Base-by-base conservation (phyloP, 305 asterid genomes). In the Solanum aculeatissimum region DNA sequence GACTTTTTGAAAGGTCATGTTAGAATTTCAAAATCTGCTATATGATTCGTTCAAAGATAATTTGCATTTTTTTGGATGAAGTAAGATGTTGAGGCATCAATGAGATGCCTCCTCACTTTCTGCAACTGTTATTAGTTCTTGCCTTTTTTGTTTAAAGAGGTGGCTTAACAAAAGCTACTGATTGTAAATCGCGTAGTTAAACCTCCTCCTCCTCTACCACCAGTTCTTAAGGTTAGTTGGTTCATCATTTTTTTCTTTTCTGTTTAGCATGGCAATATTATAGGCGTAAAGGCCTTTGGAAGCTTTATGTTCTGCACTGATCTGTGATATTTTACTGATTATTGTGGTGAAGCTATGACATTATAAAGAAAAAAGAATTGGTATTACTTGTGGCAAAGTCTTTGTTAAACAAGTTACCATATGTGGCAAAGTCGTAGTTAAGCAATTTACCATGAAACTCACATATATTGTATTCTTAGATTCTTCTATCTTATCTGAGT, bases 141-240 rank as follows among this genome's bases (percentile, higher is more conserved):
- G n/a, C n/a, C n/a, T n/a, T n/a, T n/a, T n/a, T n/a, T n/a, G n/a
- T n/a, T n/a, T n/a, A n/a, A n/a, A n/a, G n/a, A n/a, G n/a, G n/a
- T n/a, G n/a, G n/a, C n/a, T n/a, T n/a, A n/a, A n/a, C n/a, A n/a
- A n/a, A n/a, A n/a, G n/a, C n/a, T n/a, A n/a, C n/a, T n/a, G n/a
- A n/a, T 89, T 23, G 89, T 93, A 82, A 93, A 90, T 90, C 98
- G 86, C 60, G 97, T 98, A 70, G 89, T 93, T 38, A 92, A 89
- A 92, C 86, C 89, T 49, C 93, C 94, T 53, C 97, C 95, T 75
- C 85, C 97, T 29, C 82, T 87, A 77, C 94, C 95, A 85, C 98
- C 98, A 23, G 77, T 32, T 85, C 89, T 89, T 84, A 90, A 90
- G 98, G 99, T 96, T 51, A 87, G 86, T 86, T 40, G 12, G 57